Evolutionary conservation across 768 basidiomycete species (phyloP).

Genomic region (Termitomyces bulborhizus): DNA sequence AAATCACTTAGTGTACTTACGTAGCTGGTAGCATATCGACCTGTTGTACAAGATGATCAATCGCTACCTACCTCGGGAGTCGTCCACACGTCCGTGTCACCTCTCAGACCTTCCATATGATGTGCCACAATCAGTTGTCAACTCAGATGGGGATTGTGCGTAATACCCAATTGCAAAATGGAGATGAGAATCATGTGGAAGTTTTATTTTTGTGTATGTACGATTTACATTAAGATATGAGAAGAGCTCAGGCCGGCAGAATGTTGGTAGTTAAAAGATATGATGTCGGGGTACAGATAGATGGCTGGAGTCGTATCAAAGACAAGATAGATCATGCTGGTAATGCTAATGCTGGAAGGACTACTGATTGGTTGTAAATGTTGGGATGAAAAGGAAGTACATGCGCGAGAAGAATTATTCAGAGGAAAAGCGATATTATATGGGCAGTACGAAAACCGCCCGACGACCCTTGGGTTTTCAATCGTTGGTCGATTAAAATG

Average conservation of each 20-base stretch:
- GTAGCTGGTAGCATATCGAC: no score
- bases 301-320: not conserved
- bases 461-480: not conserved
- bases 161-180: not conserved
- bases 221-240: slow-evolving; percentile 9
- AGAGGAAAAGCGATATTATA: not conserved
- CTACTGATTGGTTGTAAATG: not conserved
- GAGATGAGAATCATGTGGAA: not conserved
- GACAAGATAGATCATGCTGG: slow-evolving; percentile 6
- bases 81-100: not conserved
- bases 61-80: not conserved
- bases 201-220: not conserved
- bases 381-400: not conserved
- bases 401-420: not conserved
- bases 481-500: not conserved
- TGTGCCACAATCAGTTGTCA: slow-evolving; percentile 3
- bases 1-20: no score
- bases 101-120: not conserved
- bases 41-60: no score
- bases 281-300: not conserved
- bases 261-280: no score
- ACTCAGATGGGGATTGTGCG: not conserved
- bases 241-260: not conserved
- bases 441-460: not conserved
- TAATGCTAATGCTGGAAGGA: not conserved